A percentile compares a stretch with the other conserved stretches of the same genome.
Conservation (phyloP, 805 yeast species). For the Hanseniaspora meyeri region DNA sequence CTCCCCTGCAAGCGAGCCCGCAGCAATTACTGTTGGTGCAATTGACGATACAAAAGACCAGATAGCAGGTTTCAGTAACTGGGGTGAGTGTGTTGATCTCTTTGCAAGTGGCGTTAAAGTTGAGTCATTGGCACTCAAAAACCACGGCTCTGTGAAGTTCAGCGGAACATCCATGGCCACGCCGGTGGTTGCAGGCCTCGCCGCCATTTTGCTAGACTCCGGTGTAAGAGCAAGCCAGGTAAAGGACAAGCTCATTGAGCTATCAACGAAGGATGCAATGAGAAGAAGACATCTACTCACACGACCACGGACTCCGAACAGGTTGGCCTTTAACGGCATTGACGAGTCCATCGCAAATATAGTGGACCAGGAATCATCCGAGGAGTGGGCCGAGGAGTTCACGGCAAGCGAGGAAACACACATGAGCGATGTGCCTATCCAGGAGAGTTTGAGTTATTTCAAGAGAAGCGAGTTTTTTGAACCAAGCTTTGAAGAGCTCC, state of each 20-base stretch:
- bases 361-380: neutral
- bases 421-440: constrained; percentile 9
- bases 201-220: constrained; percentile 41
- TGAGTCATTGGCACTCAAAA: constrained; percentile 37
- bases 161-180: constrained; percentile 80
- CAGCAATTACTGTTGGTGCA: constrained; percentile 77
- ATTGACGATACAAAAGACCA: constrained; percentile 61
- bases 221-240: constrained; percentile 38
- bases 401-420: neutral
- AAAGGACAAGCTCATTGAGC: constrained; percentile 31
- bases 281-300: constrained; percentile 34
- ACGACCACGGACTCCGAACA: constrained; percentile 49
- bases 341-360: constrained; percentile 19
- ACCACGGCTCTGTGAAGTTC: constrained; percentile 24
- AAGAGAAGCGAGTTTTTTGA: neutral
- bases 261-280: constrained; percentile 39
- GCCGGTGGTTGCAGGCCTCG: constrained; percentile 59
- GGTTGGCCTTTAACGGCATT: constrained; percentile 35
- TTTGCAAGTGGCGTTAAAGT: constrained; percentile 73
- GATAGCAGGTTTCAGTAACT: constrained; percentile 72
- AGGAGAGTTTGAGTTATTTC: neutral
- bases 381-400: neutral
- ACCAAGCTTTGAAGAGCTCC: constrained; percentile 5
- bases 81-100: constrained; percentile 84
- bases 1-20: constrained; percentile 73